phyloP scores from a whole-genome alignment of 2,329 filamentous ascomycete genomes.

The Grosmannia huntii region DNA sequence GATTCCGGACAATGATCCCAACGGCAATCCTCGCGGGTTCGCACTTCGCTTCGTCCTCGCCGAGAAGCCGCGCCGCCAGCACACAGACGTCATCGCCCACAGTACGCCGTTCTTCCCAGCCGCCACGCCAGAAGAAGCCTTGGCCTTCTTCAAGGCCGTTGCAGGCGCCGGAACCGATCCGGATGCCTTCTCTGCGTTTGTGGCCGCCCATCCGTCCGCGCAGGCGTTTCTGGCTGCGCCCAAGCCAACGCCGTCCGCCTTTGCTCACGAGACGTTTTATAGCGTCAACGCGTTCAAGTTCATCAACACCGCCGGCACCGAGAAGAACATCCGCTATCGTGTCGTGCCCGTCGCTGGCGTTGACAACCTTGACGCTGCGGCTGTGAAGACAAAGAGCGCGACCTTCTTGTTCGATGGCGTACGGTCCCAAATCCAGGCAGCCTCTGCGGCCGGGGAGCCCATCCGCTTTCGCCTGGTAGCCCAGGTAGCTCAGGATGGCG shows the following conservation, averaged over 20 bases:
- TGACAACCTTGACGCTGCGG: constrained; percentile 24
- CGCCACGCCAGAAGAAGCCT: constrained; percentile 37
- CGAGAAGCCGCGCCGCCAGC: constrained; percentile 24
- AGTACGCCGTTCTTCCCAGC: constrained; percentile 38
- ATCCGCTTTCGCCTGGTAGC: constrained; percentile 33
- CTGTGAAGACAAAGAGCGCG: constrained; percentile 22
- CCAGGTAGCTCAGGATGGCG: constrained; percentile 26
- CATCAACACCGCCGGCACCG: constrained; percentile 24
- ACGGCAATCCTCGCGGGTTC: constrained; percentile 34
- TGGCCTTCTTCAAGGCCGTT: constrained; percentile 32
- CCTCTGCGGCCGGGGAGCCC: constrained; percentile 5
- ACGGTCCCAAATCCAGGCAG: constrained; percentile 11
- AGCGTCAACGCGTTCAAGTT: constrained; percentile 37
- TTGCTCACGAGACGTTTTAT: constrained; percentile 34
- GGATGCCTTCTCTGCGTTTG: constrained; percentile 25
- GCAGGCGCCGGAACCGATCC: constrained; percentile 16
- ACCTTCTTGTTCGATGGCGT: constrained; percentile 39
- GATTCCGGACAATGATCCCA: constrained; percentile 34
- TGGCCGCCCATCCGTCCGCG: constrained; percentile 32
- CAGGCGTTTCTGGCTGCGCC: constrained; percentile 32
- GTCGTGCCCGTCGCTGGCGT: constrained; percentile 32
- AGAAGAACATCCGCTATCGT: constrained; percentile 34
- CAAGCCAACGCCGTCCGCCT: constrained; percentile 36
- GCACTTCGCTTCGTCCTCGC: constrained; percentile 34
- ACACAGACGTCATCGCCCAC: constrained; percentile 45